phyloP scores from a whole-genome alignment of 1,139 yeast species.

The Candida neerlandica region DNA sequence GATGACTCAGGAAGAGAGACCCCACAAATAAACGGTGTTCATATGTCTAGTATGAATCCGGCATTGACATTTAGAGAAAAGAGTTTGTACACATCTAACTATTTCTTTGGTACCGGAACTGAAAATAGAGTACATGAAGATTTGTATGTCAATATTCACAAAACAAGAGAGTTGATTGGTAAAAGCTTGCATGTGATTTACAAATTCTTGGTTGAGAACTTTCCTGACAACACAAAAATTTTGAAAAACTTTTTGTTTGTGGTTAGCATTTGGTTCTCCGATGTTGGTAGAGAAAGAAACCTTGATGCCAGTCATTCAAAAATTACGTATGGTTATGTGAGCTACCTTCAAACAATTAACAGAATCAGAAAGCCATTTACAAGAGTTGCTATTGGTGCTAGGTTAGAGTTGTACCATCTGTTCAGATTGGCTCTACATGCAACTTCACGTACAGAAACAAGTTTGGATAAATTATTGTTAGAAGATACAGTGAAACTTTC shows the following conservation, averaged over 20 bases:
- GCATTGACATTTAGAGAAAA: conserved; percentile 60
- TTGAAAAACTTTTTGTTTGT: conserved; percentile 68
- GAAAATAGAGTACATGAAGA: conserved; percentile 51
- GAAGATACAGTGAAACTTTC: conserved; percentile 70
- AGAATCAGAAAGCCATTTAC: conserved; percentile 72
- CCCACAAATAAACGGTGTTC: conserved; percentile 48
- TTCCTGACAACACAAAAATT: conserved; percentile 70
- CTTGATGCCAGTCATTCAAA: conserved; percentile 56
- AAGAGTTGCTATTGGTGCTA: conserved; percentile 72
- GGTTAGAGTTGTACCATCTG: conserved; percentile 78
- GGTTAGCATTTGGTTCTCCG: conserved; percentile 79
- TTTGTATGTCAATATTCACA: conserved; percentile 62
- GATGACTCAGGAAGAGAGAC: conserved; percentile 41
- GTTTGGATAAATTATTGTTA: conserved; percentile 63
- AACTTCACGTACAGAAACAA: conserved; percentile 72
- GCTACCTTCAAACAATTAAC: conserved; percentile 43
- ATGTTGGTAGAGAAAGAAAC: conserved; percentile 75
- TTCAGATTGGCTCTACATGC: conserved; percentile 75
- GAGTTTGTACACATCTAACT: conserved; percentile 59
- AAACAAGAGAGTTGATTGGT: conserved; percentile 65
- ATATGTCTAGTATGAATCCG: conserved; percentile 45
- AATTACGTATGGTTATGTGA: conserved; percentile 38
- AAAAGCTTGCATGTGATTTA: conserved; percentile 63
- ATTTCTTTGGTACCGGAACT: conserved; percentile 56
- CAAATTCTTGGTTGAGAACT: conserved; percentile 48